Evolutionary conservation across 305 asterid species (phyloP).

Genomic region (Withania somnifera): DNA sequence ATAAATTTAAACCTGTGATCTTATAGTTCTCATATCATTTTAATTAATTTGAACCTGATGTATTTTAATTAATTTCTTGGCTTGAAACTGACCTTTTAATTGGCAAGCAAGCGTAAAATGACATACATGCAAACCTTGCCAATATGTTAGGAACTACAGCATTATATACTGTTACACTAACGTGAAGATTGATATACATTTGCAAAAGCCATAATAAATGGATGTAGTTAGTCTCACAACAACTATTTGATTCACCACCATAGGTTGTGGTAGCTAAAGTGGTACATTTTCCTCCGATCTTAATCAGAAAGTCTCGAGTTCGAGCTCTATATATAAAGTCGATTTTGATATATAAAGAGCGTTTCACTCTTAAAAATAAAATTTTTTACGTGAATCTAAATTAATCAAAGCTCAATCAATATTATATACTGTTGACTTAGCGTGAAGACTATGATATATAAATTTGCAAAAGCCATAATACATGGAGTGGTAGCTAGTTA

Average conservation of each 20-base stretch:
- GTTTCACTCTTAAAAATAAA: neutral
- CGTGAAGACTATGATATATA: neutral
- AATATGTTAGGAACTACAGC: neutral
- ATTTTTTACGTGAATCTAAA: rapidly evolving
- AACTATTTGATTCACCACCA: neutral
- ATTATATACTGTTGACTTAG: neutral
- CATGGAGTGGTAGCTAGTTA: neutral
- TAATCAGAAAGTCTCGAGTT: neutral
- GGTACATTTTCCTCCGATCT: neutral
- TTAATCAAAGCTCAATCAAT: rapidly evolving
- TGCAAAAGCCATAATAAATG: neutral
- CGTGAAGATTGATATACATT: neutral
- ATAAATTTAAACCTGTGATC: neutral
- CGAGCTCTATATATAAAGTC: neutral
- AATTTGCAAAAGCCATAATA: neutral
- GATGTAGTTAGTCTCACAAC: neutral
- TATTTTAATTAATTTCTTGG: neutral
- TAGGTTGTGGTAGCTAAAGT: neutral
- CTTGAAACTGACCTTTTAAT: neutral
- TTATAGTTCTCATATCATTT: neutral
- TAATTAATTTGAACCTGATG: neutral
- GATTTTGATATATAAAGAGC: neutral
- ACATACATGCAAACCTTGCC: neutral
- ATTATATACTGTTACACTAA: neutral
- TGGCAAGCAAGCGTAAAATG: neutral